phyloP scores from a whole-genome alignment of 2,329 filamentous ascomycete genomes.

The Ambrosiella cleistominuta region DNA sequence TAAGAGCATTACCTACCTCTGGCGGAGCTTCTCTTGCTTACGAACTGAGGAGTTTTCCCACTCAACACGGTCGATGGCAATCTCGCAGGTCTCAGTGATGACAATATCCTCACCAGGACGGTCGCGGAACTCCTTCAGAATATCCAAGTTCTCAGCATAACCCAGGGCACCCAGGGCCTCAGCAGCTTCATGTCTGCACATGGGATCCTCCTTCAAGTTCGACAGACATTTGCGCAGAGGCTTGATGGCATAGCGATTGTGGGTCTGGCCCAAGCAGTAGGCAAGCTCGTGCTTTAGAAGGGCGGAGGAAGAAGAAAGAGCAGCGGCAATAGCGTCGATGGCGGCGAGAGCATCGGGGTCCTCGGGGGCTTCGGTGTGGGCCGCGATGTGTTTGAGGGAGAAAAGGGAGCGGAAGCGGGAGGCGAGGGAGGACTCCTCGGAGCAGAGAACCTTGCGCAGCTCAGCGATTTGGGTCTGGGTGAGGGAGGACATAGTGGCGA shows the following conservation, averaged over 20 bases:
- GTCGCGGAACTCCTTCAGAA: constrained; percentile 59
- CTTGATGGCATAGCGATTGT: constrained; percentile 55
- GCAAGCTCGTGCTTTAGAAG: constrained; percentile 92
- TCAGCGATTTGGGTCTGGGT: constrained; percentile 33
- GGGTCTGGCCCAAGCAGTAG: constrained; percentile 88
- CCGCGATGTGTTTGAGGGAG: constrained; percentile 86
- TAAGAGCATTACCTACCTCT: constrained; percentile 41
- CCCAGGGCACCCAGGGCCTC: constrained; percentile 85
- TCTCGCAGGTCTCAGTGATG: constrained; percentile 90
- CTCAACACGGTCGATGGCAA: constrained; percentile 81
- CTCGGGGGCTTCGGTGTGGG: constrained; percentile 48
- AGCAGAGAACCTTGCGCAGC: constrained; percentile 59
- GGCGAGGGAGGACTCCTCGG: constrained; percentile 66
- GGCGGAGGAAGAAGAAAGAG: constrained; percentile 67
- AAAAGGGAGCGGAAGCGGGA: constrained; percentile 92
- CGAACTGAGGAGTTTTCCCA: constrained; percentile 70
- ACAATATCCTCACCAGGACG: constrained; percentile 58
- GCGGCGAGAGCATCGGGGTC: constrained; percentile 37
- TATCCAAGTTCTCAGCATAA: constrained; percentile 51
- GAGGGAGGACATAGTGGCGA: constrained; percentile 9
- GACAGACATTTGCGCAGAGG: constrained; percentile 58
- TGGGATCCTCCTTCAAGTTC: constrained; percentile 68
- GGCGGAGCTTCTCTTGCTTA: constrained; percentile 58
- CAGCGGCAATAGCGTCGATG: constrained; percentile 72
- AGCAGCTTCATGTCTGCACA: constrained; percentile 92